Conservation (phyloP, 441 rosid genomes). For the Rhodomyrtus psidioides region DNA sequence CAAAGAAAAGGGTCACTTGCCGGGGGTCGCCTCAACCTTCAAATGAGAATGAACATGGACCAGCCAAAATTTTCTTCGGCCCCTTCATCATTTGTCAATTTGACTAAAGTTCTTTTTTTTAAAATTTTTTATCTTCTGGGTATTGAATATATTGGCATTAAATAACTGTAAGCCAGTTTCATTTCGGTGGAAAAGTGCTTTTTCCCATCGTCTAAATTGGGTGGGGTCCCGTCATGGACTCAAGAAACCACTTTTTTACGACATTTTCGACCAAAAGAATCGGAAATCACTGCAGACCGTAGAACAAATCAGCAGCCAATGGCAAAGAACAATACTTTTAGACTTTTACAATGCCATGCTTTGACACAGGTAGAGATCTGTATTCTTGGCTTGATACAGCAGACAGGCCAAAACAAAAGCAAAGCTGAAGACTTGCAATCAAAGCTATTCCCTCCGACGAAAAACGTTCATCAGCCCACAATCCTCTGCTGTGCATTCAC, state of each 20-base stretch:
- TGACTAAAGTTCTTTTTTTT: not conserved
- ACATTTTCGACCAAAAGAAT: not conserved
- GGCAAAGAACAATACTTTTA: not conserved
- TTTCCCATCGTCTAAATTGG: not conserved
- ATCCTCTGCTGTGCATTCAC: slow-evolving; percentile 9
- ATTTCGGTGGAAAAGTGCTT: not conserved
- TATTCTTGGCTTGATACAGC: not conserved
- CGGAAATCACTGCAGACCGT: not conserved
- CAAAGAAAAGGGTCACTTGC: not conserved
- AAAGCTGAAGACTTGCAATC: slow-evolving; percentile 20
- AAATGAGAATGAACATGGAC: not conserved
- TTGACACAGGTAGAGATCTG: not conserved
- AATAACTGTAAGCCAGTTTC: not conserved
- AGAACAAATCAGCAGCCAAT: not conserved
- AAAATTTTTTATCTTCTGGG: not conserved
- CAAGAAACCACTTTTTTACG: not conserved
- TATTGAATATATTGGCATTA: not conserved
- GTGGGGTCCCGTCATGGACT: not conserved
- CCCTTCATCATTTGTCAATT: not conserved
- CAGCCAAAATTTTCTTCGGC: not conserved
- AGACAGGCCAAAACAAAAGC: slow-evolving; percentile 2
- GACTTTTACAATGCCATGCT: not conserved
- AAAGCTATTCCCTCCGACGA: not conserved
- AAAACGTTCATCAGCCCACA: not conserved
- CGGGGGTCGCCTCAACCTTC: not conserved